Base-by-base conservation (phyloP, 441 rosid species). In the Eutrema salsugineum region DNA sequence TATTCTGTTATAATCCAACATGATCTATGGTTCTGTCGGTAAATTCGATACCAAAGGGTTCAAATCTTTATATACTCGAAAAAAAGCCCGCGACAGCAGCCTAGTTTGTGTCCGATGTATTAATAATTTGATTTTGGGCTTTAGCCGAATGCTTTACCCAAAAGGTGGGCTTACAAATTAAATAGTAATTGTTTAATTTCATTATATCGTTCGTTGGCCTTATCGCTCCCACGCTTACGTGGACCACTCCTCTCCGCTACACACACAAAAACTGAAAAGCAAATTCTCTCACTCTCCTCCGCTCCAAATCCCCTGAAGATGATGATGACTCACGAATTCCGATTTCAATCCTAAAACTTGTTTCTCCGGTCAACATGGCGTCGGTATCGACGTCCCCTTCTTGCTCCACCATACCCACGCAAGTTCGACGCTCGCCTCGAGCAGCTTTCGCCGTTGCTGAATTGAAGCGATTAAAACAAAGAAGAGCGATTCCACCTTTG, bases 381-480 rank as follows among this genome's bases (percentile, higher is more conserved):
- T 70, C 78, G 16, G 62, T 80, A 28, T 65, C 75, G 22, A 57
- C 78, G 55, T 66, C 82, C 27, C 68, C 79, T 65, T 65, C 82
- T 24, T 17, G 84, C 19, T 58, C 83, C 49, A 43, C 80, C 35
- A 77, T 71, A 42, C 53, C 17, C 20, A 59, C 63, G 5, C 59
- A 64, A 27, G 38, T 58, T 58, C 76, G 72, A 57, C 35, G 62
- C 17, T 69, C 71, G 1, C n/a, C 71, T 46, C 75, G 63, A 38
- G 0, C 57, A 22, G 0, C 67, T 3, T 63, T 73, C 46, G 55
- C 56, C 35, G 78, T 72, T 49, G 67, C 84, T 75, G 80, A 70
- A 59, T 36, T 78, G 78, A 82, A 76, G 63, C 72, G 81, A 63
- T 63, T 68, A 5, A 81, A 77, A 8, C 79, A 67, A 15, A 76